A percentile compares a stretch with the other conserved stretches of the same genome.
These are phyloP conservation scores for Earliella scabrosa DNA, from an alignment of 1,284 basidiomycete species.

Conservation along the genomic window DNA sequence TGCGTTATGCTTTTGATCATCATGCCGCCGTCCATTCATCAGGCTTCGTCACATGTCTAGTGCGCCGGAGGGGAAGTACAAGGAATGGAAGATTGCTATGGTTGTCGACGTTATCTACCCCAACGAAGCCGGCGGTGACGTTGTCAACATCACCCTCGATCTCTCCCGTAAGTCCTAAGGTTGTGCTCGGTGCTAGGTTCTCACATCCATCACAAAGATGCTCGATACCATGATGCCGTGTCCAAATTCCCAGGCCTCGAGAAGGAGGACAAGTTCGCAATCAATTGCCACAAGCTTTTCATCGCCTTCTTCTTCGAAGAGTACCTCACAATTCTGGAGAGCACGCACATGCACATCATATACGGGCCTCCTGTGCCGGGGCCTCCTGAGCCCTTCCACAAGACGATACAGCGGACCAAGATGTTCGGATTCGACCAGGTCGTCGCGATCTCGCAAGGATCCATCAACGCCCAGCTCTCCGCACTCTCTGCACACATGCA, in stretches of 20 bases:
- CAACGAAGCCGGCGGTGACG: conserved; percentile 25
- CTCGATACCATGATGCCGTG: conserved; percentile 31
- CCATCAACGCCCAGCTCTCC: conserved; percentile 35
- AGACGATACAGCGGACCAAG: conserved; percentile 30
- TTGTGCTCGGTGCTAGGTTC: neutral
- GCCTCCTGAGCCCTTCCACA: conserved; percentile 23
- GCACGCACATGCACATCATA: conserved; percentile 30
- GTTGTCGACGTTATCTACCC: conserved; percentile 33
- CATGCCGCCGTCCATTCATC: no score
- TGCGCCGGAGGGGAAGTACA: conserved; percentile 11
- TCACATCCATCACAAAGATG: conserved; percentile 23
- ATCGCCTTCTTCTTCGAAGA: conserved; percentile 33
- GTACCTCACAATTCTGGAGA: conserved; percentile 35
- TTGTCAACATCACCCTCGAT: conserved; percentile 30
- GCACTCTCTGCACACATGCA: conserved; percentile 22
- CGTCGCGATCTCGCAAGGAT: conserved; percentile 35
- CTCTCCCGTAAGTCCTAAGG: conserved; percentile 28
- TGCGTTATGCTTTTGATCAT: conserved; percentile 7
- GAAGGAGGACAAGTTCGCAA: conserved; percentile 23
- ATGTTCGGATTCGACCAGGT: conserved; percentile 38
- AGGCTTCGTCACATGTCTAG: conserved; percentile 8
- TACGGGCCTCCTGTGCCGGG: no score
- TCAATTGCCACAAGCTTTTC: conserved; percentile 25
- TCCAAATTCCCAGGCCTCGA: conserved; percentile 30
- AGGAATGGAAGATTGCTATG: conserved; percentile 36